These are phyloP conservation scores for Pyrenophora tritici-repentis DNA, from an alignment of 2,329 filamentous ascomycete species.

Conservation along the genomic window DNA sequence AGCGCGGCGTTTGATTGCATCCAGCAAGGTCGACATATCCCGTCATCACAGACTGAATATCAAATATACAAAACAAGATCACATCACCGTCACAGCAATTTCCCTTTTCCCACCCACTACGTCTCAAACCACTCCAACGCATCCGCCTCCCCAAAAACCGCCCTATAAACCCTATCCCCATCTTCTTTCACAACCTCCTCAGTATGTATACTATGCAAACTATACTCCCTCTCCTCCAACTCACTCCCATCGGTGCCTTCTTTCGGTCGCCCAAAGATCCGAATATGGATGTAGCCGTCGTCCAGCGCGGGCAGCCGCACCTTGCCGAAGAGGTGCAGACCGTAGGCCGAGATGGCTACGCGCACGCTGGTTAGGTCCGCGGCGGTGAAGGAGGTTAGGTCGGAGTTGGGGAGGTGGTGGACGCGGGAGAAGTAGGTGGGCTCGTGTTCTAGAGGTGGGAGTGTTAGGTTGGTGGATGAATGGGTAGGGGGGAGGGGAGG, in stretches of 20 bases:
- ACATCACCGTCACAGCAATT: too few relatives aligned
- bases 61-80: background rate
- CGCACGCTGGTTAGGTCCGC: slow-evolving; percentile 36
- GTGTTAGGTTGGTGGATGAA: too few relatives aligned
- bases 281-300: slow-evolving; percentile 39
- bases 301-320: slow-evolving; percentile 28
- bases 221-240: slow-evolving; percentile 39
- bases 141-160: slow-evolving; percentile 40
- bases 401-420: slow-evolving; percentile 48
- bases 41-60: too few relatives aligned
- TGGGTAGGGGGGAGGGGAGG: too few relatives aligned
- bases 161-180: slow-evolving; percentile 38
- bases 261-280: slow-evolving; percentile 39
- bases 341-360: slow-evolving; percentile 38
- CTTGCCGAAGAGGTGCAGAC: slow-evolving; percentile 41
- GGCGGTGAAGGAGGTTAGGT: slow-evolving; percentile 36
- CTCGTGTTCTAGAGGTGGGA: too few relatives aligned
- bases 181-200: slow-evolving; percentile 39
- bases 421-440: slow-evolving; percentile 45
- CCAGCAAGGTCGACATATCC: slow-evolving; percentile 4
- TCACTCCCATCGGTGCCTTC: slow-evolving; percentile 42
- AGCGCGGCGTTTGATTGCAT: slow-evolving; percentile 12
- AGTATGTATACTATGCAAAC: slow-evolving; percentile 43
- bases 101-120: too few relatives aligned
- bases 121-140: slow-evolving; percentile 44